Evolutionary conservation across 768 basidiomycete genomes (phyloP).

Genomic region (Dioszegia crocea): DNA sequence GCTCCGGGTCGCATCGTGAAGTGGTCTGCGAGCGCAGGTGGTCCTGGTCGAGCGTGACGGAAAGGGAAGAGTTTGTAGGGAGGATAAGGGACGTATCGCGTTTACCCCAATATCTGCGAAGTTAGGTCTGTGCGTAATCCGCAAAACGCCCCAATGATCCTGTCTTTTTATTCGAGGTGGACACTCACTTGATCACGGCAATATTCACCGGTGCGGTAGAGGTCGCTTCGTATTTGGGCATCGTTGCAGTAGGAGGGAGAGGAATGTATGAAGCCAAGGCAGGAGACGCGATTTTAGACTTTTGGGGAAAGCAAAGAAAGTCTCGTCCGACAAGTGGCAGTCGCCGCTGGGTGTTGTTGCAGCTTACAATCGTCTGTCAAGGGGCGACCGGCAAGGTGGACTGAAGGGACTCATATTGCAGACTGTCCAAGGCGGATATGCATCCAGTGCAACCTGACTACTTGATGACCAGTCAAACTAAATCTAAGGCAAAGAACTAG

Average conservation of each 20-base stretch:
- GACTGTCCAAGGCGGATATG: background rate
- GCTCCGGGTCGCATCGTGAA: conserved; percentile 72
- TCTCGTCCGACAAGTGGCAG: background rate
- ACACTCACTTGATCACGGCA: conserved; percentile 85
- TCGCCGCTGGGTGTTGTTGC: background rate
- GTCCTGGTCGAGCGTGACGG: conserved; percentile 93
- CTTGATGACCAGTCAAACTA: background rate
- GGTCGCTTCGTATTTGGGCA: conserved; percentile 66
- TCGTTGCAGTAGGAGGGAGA: background rate
- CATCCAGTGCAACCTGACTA: conserved; percentile 3
- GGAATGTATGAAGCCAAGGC: background rate
- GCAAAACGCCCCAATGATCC: background rate
- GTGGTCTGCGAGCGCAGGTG: conserved; percentile 91
- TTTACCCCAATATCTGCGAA: conserved; percentile 92
- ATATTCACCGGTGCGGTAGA: conserved; percentile 93
- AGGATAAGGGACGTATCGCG: conserved; percentile 90
- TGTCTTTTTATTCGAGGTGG: background rate
- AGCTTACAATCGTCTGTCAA: too few species aligned
- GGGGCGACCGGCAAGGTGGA: too few species aligned
- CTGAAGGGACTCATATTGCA: too few species aligned
- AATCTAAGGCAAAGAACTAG: too few species aligned
- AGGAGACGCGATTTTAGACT: background rate
- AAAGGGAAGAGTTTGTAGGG: conserved; percentile 97
- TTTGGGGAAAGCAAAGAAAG: background rate
- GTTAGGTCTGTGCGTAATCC: conserved; percentile 1